Evolutionary conservation across 768 basidiomycete species (phyloP), one percentile per base, ranked within the genome.

Genomic region (Boletus subcaerulescens): DNA sequence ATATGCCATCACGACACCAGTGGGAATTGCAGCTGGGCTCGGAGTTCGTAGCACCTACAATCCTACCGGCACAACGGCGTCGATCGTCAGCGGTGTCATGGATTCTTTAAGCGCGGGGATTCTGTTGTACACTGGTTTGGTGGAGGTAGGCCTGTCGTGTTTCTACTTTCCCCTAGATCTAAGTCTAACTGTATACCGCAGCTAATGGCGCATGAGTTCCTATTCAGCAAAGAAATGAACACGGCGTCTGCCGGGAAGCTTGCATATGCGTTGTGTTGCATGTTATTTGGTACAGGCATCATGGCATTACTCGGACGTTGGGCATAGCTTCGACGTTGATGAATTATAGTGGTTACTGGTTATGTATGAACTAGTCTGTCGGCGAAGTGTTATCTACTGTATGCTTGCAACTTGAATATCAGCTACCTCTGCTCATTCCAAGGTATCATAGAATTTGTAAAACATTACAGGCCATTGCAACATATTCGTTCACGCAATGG

Each of bases 161-260:
- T 29, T 18, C 42, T 4, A 38, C 7, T 38, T 36, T 36, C 14
- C 15, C 10, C 4, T 7, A 12, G 8, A 13, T 5, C 41, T 4
- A 32, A 14, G 17, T 40, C 52, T 64, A 9, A 68, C 50, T 17
- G 5, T 8, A 31, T n/a, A 32, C n/a, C 6, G 2, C 57, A 89
- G 86, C 80, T 97, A 0, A 79, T 98, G 43, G 96, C 93, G 1
- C 95, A 97, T 67, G 96, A 98, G 65, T 97, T 98, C 73, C 66
- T 98, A 39, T 93, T 96, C 74, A 93, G 84, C 75, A 83, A 85
- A 55, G 82, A 91, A 53, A 91, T 94, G 87, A 83, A 87, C 69
- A 76, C 81, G n/a, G 81, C 80, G 5, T 83, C 84, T 6, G 83
- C 81, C 50, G 63, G 70, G 26, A 83, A 84, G 63, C 71, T 96